These are phyloP conservation scores for Neoarthrinium moseri DNA, from an alignment of 2,329 filamentous ascomycete genomes.

Conservation along the genomic window DNA sequence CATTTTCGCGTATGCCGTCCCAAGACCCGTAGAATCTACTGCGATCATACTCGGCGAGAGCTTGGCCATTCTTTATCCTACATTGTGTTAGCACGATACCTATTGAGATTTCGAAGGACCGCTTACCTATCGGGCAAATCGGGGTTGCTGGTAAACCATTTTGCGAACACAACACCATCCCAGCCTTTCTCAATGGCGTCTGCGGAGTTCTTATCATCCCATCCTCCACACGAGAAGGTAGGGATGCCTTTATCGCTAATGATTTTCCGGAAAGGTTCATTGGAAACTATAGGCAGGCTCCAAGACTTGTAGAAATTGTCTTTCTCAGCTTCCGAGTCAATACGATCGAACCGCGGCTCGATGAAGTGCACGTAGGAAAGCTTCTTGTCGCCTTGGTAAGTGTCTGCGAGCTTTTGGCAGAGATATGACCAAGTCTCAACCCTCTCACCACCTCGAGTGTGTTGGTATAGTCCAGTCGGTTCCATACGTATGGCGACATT, in stretches of 20 bases:
- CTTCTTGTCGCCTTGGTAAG: slow-evolving; percentile 24
- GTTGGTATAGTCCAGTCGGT: slow-evolving; percentile 45
- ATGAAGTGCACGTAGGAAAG: slow-evolving; percentile 48
- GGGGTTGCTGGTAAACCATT: slow-evolving; percentile 44
- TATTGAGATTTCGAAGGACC: background rate
- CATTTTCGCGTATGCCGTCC: slow-evolving; percentile 22
- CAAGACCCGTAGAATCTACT: slow-evolving; percentile 30
- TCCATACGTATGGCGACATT: slow-evolving; percentile 27
- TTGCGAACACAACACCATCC: slow-evolving; percentile 40
- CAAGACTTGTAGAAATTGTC: slow-evolving; percentile 35
- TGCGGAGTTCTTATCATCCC: slow-evolving; percentile 23
- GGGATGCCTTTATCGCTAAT: slow-evolving; percentile 24
- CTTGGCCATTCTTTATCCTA: slow-evolving; percentile 35
- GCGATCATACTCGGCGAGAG: slow-evolving; percentile 38
- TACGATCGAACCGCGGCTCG: slow-evolving; percentile 46
- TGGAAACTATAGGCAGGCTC: slow-evolving; percentile 24
- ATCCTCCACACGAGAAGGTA: slow-evolving; percentile 22
- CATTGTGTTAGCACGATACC: background rate
- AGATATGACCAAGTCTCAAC: slow-evolving; percentile 46
- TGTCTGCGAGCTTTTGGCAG: slow-evolving; percentile 34
- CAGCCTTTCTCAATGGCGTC: slow-evolving; percentile 23
- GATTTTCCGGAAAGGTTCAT: slow-evolving; percentile 21
- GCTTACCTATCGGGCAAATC: slow-evolving; percentile 34
- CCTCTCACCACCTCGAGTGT: slow-evolving; percentile 41
- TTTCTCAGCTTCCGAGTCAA: slow-evolving; percentile 31